A percentile compares a stretch with the other conserved stretches of the same genome.
These are phyloP conservation scores for Colletotrichum sansevieriae DNA, from an alignment of 2,329 filamentous ascomycete genomes.

Conservation along the genomic window DNA sequence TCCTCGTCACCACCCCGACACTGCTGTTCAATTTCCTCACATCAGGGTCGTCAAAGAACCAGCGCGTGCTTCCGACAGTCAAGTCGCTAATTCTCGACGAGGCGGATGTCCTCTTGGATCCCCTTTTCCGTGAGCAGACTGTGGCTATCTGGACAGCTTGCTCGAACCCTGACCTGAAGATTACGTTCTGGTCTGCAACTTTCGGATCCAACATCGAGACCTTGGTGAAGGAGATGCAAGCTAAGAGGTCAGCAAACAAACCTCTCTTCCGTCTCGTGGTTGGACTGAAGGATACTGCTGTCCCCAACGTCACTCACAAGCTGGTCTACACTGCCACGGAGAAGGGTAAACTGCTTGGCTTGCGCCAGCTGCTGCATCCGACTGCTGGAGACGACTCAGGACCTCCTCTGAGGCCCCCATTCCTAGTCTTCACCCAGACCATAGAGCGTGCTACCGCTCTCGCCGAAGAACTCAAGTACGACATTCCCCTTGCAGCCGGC, in stretches of 20 bases:
- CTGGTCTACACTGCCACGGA: conserved; percentile 94
- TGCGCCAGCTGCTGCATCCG: conserved; percentile 90
- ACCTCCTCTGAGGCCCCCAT: conserved; percentile 81
- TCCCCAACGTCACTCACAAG: conserved; percentile 91
- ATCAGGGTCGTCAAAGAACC: conserved; percentile 56
- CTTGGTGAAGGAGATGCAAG: conserved; percentile 77
- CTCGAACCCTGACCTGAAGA: conserved; percentile 74
- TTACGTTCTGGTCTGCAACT: conserved; percentile 94
- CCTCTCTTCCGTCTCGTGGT: conserved; percentile 87
- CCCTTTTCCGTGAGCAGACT: conserved; percentile 90
- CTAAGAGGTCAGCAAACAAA: conserved; percentile 55
- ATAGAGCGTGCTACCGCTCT: conserved; percentile 91
- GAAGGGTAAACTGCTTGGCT: conserved; percentile 89
- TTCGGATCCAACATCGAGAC: conserved; percentile 95
- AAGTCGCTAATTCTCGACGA: conserved; percentile 87
- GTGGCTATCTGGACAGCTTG: conserved; percentile 87
- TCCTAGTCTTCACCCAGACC: conserved; percentile 96
- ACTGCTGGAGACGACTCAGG: conserved; percentile 67
- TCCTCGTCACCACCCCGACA: conserved; percentile 85
- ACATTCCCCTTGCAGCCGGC: conserved; percentile 90
- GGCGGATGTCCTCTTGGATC: conserved; percentile 93
- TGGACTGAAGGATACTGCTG: conserved; percentile 95
- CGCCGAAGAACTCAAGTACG: conserved; percentile 91
- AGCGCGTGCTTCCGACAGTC: conserved; percentile 74
- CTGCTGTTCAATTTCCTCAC: conserved; percentile 77